These are phyloP conservation scores for Claviceps africana DNA, from an alignment of 2,329 filamentous ascomycete species.

Conservation along the genomic window DNA sequence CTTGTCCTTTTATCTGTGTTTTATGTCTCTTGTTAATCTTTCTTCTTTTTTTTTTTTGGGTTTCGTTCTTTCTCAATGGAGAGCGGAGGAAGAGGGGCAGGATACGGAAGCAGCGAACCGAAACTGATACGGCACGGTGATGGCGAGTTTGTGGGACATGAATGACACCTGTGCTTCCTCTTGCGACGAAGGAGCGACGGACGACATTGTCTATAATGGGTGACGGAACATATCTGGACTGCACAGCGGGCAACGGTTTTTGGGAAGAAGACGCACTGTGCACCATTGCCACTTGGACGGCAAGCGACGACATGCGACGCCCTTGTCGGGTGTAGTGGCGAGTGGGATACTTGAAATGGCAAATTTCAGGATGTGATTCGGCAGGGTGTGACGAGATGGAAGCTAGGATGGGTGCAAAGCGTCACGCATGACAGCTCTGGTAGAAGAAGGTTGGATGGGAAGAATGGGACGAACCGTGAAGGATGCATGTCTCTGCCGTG, in stretches of 20 bases:
- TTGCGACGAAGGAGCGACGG: background rate
- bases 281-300: too few species aligned
- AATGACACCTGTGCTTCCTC: background rate
- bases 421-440: background rate
- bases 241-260: background rate
- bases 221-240: background rate
- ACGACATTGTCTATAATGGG: background rate
- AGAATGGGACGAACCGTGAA: background rate
- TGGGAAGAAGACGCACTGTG: background rate
- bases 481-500: background rate
- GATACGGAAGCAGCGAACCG: background rate
- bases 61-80: background rate
- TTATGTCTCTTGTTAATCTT: background rate
- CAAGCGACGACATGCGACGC: background rate
- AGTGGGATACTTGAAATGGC: background rate
- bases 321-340: background rate
- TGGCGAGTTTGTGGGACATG: background rate
- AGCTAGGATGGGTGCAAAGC: background rate
- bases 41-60: background rate
- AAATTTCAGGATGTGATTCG: background rate
- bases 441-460: background rate
- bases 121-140: background rate
- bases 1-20: background rate
- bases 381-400: background rate
- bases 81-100: too few species aligned